A percentile compares a stretch with the other conserved stretches of the same genome.
Conservation (phyloP, 2,329 filamentous ascomycete genomes). For the Penicillium janthinellum region DNA sequence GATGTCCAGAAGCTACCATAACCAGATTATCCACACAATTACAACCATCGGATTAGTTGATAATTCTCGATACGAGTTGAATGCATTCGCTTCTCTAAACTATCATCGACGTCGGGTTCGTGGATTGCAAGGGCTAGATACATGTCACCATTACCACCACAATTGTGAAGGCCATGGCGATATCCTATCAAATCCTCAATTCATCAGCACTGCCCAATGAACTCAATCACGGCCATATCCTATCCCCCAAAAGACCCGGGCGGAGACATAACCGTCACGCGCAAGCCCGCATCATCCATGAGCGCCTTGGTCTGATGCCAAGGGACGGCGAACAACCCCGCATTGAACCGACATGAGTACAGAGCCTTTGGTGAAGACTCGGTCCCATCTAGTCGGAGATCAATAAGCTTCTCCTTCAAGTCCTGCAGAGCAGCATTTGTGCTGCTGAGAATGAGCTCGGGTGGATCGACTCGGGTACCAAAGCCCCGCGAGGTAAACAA, state of each 20-base stretch:
- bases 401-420: constrained; percentile 48
- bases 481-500: constrained; percentile 58
- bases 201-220: neutral
- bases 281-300: constrained; percentile 43
- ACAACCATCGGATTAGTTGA: neutral
- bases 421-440: constrained; percentile 54
- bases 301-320: constrained; percentile 54
- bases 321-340: constrained; percentile 57
- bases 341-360: constrained; percentile 59
- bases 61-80: neutral
- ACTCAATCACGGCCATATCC: neutral
- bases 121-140: neutral
- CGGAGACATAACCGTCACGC: constrained; percentile 39
- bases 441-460: constrained; percentile 50
- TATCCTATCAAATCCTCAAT: neutral
- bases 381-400: constrained; percentile 20
- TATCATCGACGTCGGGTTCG: too few species aligned
- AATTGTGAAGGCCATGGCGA: too few species aligned
- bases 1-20: neutral
- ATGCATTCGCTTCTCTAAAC: neutral
- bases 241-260: neutral
- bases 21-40: neutral
- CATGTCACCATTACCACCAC: neutral
- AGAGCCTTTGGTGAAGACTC: constrained; percentile 36
- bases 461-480: constrained; percentile 45